A percentile compares a stretch with the other conserved stretches of the same genome.
Conservation (phyloP, 148 eudicot species). For the Heliamphora exappendiculata region DNA sequence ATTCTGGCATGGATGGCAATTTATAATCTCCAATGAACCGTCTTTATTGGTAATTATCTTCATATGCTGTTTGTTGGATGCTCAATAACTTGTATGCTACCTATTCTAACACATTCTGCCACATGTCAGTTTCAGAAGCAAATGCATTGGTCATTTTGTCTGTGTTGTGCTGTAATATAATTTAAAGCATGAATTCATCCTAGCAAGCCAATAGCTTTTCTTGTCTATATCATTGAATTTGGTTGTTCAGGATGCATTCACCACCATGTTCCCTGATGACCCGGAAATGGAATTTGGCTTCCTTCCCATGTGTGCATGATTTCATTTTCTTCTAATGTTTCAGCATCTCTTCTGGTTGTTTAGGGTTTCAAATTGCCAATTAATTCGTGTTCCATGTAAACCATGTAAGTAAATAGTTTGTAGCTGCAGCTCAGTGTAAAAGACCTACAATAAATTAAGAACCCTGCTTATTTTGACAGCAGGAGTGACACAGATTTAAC, state of each 20-base stretch:
- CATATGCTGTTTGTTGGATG: background rate
- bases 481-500: background rate
- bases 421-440: background rate
- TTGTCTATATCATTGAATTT: too few relatives aligned
- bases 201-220: background rate
- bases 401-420: background rate
- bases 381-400: background rate
- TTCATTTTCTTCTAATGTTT: background rate
- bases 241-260: too few relatives aligned
- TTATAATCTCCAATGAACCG: background rate
- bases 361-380: background rate
- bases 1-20: background rate
- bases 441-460: too few relatives aligned
- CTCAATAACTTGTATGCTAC: background rate
- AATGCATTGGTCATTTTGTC: background rate
- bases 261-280: too few relatives aligned
- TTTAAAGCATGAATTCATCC: background rate
- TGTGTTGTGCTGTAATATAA: background rate
- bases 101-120: background rate
- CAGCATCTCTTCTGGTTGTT: background rate
- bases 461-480: background rate
- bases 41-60: background rate
- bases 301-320: background rate
- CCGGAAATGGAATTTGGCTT: background rate
- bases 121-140: background rate